A percentile compares a stretch with the other conserved stretches of the same genome.
phyloP scores from a whole-genome alignment of 2,329 filamentous ascomycete species.

The Dothideomycetidae sp. region DNA sequence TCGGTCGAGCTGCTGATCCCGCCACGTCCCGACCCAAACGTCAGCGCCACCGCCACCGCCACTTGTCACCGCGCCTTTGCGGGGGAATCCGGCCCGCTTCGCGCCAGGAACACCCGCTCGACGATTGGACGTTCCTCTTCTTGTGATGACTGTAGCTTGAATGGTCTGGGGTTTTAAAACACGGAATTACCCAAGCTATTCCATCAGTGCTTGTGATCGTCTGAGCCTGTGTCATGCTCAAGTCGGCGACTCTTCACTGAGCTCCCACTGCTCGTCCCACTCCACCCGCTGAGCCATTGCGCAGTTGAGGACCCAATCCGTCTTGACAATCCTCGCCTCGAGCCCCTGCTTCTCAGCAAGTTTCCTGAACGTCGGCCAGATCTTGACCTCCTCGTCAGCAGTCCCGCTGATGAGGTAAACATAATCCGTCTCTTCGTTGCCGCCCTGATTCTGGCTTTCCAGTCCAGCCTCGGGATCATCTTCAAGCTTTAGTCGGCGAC shows the following conservation, averaged over 20 bases:
- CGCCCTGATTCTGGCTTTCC: conserved; percentile 31
- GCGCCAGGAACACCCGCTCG: too few species aligned
- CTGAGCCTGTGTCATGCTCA: too few species aligned
- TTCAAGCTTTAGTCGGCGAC: conserved; percentile 34
- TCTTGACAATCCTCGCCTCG: conserved; percentile 63
- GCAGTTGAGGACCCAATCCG: conserved; percentile 81
- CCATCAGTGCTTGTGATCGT: too few species aligned
- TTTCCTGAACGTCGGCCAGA: conserved; percentile 69
- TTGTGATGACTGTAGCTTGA: too few species aligned
- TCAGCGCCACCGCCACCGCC: background rate
- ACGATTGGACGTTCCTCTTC: too few species aligned
- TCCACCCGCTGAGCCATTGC: conserved; percentile 71
- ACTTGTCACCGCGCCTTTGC: too few species aligned
- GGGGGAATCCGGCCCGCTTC: too few species aligned
- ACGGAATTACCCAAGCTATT: too few species aligned
- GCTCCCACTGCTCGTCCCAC: conserved; percentile 21
- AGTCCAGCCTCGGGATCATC: conserved; percentile 48
- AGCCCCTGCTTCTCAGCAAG: conserved; percentile 68
- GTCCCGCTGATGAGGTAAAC: conserved; percentile 70
- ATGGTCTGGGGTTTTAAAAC: too few species aligned
- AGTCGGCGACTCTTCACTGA: conserved; percentile 17
- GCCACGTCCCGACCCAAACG: background rate
- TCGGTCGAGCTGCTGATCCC: background rate
- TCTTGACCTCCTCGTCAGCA: conserved; percentile 49
- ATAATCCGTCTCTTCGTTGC: conserved; percentile 39